Conservation (phyloP, 495 filamentous ascomycete species). For the Neurospora intermedia region DNA sequence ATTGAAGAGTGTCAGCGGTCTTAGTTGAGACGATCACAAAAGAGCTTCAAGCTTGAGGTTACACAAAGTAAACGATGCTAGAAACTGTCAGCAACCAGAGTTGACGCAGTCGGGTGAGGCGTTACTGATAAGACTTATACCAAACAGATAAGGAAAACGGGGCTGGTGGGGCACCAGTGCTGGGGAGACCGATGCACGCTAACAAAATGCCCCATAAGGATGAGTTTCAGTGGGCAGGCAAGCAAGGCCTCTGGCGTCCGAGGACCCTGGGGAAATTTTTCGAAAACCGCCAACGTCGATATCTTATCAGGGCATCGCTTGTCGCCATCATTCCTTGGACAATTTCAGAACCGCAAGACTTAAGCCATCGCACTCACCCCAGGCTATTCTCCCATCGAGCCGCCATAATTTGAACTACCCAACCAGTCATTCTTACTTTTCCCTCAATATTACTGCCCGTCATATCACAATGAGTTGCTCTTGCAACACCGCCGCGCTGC, state of each 20-base stretch:
- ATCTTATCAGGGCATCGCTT: neutral
- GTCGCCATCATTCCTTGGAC: neutral
- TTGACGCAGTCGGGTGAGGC: neutral
- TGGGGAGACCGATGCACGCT: neutral
- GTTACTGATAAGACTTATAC: neutral
- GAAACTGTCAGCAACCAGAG: neutral
- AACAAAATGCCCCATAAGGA: neutral
- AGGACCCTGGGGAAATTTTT: conserved; percentile 4
- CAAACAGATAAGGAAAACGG: neutral
- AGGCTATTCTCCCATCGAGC: neutral
- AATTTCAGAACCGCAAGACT: neutral
- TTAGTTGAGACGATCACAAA: neutral
- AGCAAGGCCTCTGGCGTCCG: neutral
- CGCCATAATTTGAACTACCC: neutral
- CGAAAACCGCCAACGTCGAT: neutral
- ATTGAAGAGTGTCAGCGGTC: neutral
- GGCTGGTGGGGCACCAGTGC: neutral
- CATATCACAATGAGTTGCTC: conserved; percentile 33
- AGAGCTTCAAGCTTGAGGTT: neutral
- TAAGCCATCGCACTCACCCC: neutral
- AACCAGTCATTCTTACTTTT: neutral
- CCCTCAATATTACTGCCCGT: neutral
- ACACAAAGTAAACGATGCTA: neutral
- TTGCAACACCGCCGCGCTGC: conserved; percentile 34
- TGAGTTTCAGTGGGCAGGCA: neutral